phyloP scores from a whole-genome alignment of 805 yeast species.

The Candida ulmi region DNA sequence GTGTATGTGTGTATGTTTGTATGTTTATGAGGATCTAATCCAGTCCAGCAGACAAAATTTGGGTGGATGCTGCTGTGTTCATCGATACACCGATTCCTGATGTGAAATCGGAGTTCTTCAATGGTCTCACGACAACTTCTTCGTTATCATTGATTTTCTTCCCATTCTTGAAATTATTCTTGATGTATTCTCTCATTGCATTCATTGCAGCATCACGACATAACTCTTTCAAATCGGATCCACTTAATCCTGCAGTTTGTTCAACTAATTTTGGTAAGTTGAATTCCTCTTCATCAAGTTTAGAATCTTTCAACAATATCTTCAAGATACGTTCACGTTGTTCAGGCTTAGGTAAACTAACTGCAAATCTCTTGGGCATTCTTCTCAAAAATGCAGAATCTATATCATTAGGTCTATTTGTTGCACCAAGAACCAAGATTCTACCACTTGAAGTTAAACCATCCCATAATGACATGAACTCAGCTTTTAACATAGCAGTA shows the following conservation, averaged over 20 bases:
- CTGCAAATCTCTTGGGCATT: slow-evolving; percentile 84
- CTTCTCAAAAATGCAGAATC: slow-evolving; percentile 90
- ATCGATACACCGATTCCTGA: slow-evolving; percentile 8
- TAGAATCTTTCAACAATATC: slow-evolving; percentile 64
- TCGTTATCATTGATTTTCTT: slow-evolving; percentile 30
- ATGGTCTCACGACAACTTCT: slow-evolving; percentile 49
- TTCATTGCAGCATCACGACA: slow-evolving; percentile 91
- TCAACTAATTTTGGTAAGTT: slow-evolving; percentile 55
- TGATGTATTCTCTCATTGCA: slow-evolving; percentile 82
- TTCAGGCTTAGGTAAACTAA: slow-evolving; percentile 59
- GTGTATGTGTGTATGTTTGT: no score
- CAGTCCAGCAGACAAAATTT: background rate
- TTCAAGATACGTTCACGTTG: slow-evolving; percentile 68
- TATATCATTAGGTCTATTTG: slow-evolving; percentile 87
- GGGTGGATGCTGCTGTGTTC: slow-evolving; percentile 11
- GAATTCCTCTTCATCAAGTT: slow-evolving; percentile 48
- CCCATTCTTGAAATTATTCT: slow-evolving; percentile 36
- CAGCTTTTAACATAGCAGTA: slow-evolving; percentile 92
- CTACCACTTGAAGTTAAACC: slow-evolving; percentile 78
- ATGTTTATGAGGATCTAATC: no score
- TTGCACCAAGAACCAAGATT: slow-evolving; percentile 87
- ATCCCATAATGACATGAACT: slow-evolving; percentile 97
- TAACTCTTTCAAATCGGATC: slow-evolving; percentile 85
- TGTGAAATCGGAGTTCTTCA: slow-evolving; percentile 52
- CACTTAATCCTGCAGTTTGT: slow-evolving; percentile 72